phyloP scores from a whole-genome alignment of 2,329 filamentous ascomycete species.

The Colletotrichum tofieldiae region DNA sequence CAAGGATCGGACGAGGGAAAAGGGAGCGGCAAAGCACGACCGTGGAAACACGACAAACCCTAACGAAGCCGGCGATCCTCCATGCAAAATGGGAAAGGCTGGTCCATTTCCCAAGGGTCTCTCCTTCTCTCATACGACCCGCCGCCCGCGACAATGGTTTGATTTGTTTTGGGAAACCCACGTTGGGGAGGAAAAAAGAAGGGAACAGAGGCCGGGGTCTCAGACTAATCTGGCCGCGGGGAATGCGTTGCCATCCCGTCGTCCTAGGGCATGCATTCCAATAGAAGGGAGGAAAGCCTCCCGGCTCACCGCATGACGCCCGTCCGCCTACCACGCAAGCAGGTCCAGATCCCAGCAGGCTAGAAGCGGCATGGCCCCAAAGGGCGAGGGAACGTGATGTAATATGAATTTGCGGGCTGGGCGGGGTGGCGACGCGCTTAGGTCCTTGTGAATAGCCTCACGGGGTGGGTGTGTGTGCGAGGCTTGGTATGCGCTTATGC shows the following conservation, averaged over 20 bases:
- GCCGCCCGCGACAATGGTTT: conserved; percentile 14
- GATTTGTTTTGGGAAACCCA: background rate
- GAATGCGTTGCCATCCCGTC: conserved; percentile 36
- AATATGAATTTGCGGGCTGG: conserved; percentile 30
- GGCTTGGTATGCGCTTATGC: conserved; percentile 11
- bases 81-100: conserved; percentile 6
- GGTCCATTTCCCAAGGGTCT: conserved; percentile 6
- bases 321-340: background rate
- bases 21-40: background rate
- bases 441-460: conserved; percentile 34
- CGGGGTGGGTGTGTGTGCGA: background rate
- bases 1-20: background rate
- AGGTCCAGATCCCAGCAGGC: background rate
- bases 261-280: conserved; percentile 36
- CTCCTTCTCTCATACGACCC: background rate
- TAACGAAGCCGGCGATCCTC: background rate
- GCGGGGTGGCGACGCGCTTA: conserved; percentile 22
- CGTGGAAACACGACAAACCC: background rate
- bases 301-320: background rate
- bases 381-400: conserved; percentile 33
- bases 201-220: conserved; percentile 17
- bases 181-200: background rate
- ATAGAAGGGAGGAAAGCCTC: conserved; percentile 28
- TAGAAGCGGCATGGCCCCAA: background rate
- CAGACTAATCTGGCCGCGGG: conserved; percentile 34